Evolutionary conservation across 306 rosid genomes (phyloP).

Genomic region (Malus sieversii): DNA sequence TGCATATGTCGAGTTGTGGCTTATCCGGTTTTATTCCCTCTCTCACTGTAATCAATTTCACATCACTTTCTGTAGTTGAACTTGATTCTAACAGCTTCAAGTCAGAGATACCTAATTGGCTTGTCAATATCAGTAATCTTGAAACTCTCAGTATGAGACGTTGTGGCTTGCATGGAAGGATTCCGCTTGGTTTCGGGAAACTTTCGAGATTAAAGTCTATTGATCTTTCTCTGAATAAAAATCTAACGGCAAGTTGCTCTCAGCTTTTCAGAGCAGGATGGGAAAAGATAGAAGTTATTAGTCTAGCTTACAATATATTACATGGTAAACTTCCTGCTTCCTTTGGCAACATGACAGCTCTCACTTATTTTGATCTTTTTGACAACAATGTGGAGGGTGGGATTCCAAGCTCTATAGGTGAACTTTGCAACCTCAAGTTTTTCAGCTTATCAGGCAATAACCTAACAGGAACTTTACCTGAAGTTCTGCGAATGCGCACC

Average conservation of each 20-base stretch:
- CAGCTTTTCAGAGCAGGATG: slow-evolving; percentile 30
- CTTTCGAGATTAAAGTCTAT: slow-evolving; percentile 23
- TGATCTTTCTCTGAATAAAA: neutral
- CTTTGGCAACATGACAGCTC: slow-evolving; percentile 38
- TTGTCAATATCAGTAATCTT: slow-evolving; percentile 31
- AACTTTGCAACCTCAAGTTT: slow-evolving; percentile 12
- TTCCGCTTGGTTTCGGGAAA: slow-evolving; percentile 35
- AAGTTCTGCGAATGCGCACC: slow-evolving; percentile 17
- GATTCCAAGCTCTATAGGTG: slow-evolving; percentile 33
- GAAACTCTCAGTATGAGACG: slow-evolving; percentile 2
- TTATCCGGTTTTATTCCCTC: slow-evolving; percentile 21
- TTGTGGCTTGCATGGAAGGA: slow-evolving; percentile 27
- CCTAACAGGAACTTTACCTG: slow-evolving; percentile 27
- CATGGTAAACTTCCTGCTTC: slow-evolving; percentile 33
- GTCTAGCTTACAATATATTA: slow-evolving; percentile 9
- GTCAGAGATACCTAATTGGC: slow-evolving; percentile 38
- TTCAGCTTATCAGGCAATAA: slow-evolving; percentile 13
- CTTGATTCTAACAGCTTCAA: slow-evolving; percentile 12
- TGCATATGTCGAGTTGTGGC: slow-evolving; percentile 18
- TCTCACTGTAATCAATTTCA: slow-evolving; percentile 16
- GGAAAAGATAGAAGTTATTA: slow-evolving; percentile 18
- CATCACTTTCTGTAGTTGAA: slow-evolving; percentile 33
- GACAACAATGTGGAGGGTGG: slow-evolving; percentile 13
- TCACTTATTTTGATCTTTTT: slow-evolving; percentile 14
- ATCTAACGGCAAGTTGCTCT: slow-evolving; percentile 33